Base-by-base conservation (phyloP, 2,329 filamentous ascomycete species). In the Penicillium verrucosum region DNA sequence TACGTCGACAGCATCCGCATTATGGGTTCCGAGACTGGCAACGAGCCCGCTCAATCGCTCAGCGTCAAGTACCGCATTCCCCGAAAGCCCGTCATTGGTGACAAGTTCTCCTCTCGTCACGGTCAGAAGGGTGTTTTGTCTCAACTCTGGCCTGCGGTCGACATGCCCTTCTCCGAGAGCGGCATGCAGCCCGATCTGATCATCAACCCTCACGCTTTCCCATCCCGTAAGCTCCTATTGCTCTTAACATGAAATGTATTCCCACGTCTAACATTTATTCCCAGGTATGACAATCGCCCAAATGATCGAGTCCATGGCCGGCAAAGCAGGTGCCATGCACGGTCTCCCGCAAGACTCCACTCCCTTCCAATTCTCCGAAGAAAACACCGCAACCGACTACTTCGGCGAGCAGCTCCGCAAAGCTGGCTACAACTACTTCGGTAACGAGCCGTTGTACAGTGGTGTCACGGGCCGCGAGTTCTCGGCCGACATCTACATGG, bases 121-220 rank as follows among this genome's bases (percentile, higher is more conserved):
- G 94, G 94, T 59, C 94, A 99, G 74, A 99, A 99, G 78, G 94
- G 94, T 85, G 94, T 97, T 49, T 88, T 85, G 69, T 97, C 92
- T 18, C 93, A 97, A 73, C 94, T 97, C 73, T 99, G 94, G 92
- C 94, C 92, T 0, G 84, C 87, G 2, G 80, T 89, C 57, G 92
- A 97, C 73, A 94, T 99, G 90, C 94, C 94, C 4, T 99, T 97
- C 77, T 92, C 90, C 3, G 94, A 99, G 78, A 90, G 89, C 6
- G 94, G 94, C 52, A 97, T 99, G 59, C 92, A 97, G 70, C 94
- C 94, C 10, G 94, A 99, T 75, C 83, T 96, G 68, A 99, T 99
- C 76, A 99, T 99, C 81, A 99, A 99, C 78, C 94, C 94, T 40
- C 94, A 99, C 82, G 94, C 94, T 70, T 99, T 99, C 83, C 94